Evolutionary conservation across 1,284 basidiomycete genomes (phyloP), one percentile per base, ranked within the genome.

Genomic region (Ceratobasidium sp.): DNA sequence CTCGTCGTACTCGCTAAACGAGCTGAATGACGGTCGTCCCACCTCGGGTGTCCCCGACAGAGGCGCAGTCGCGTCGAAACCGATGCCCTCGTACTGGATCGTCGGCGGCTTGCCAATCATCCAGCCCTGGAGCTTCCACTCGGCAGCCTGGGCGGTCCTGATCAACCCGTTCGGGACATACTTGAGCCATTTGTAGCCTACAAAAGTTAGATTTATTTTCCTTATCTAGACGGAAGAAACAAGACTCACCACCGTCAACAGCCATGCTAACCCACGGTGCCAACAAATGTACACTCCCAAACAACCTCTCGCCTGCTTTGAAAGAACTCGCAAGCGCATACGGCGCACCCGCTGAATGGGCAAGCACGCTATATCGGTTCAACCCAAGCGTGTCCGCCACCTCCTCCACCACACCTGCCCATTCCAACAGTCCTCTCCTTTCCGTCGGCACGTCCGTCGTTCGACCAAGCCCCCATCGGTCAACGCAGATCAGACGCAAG

Each of bases 81-180:
- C 93, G 78, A 95, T 94, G 49, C 91, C 93, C 78, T 92, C 87
- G 78, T 88, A 93, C 1, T 89, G 87, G 61, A 94, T 85, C 4
- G 89, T 90, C 19, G 96, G 96, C 9, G 94, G 94, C 79, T 98
- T 98, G 76, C 96, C 96, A 29, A 98, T 87, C 88, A 94, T 94
- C 94, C 96, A 98, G 0, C 93, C 92, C 80, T 98, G 95, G 65
- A 98, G 85, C 81, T 92, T 94, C 96, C 96, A 98, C 79, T 99
- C 97, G 0, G 97, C 97, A 2, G 95, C 94, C 80, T 98, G 95
- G 0, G 96, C 97, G 0, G 95, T 96, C 84, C 93, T 95, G 79
- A 99, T 87, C 53, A 99, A 88, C 24, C 93, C 91, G 76, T 94
- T 95, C 0, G 97, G 97, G 0, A 99, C 92, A 81, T 96, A 98